A percentile compares a stretch with the other conserved stretches of the same genome.
These are phyloP conservation scores for Croton laevigatus DNA, from an alignment of 441 rosid species.

Conservation along the genomic window DNA sequence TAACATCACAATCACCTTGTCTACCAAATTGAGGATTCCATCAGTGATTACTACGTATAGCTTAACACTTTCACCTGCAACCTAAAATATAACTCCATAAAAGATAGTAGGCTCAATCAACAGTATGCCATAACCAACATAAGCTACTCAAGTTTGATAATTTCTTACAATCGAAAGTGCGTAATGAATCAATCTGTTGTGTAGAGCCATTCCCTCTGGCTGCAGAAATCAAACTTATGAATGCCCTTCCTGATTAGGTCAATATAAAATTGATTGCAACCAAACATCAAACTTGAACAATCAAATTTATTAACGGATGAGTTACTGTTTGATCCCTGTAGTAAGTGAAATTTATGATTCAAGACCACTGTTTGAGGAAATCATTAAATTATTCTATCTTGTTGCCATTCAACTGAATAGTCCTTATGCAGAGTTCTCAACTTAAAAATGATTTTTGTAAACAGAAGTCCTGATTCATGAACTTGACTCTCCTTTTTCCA, in stretches of 20 bases:
- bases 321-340: too few species aligned
- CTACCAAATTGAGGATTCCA: constrained; percentile 44
- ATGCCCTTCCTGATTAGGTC: neutral
- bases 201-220: constrained; percentile 50
- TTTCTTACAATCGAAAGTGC: constrained; percentile 49
- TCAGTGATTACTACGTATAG: constrained; percentile 45
- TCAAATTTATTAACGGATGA: too few species aligned
- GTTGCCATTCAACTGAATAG: too few species aligned
- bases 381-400: too few species aligned
- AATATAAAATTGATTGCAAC: too few species aligned
- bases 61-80: constrained; percentile 43
- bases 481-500: too few species aligned
- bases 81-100: constrained; percentile 27
- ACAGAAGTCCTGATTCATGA: too few species aligned
- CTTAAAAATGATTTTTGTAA: too few species aligned
- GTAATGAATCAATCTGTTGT: constrained; percentile 39
- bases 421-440: too few species aligned
- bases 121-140: neutral
- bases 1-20: constrained; percentile 33
- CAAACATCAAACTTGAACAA: too few species aligned
- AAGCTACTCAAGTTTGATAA: neutral
- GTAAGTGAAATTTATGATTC: too few species aligned
- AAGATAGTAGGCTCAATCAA: constrained; percentile 7
- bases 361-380: too few species aligned
- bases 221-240: constrained; percentile 23